A percentile compares a stretch with the other conserved stretches of the same genome.
phyloP scores from a whole-genome alignment of 441 rosid genomes.

The Erodium texanum region DNA sequence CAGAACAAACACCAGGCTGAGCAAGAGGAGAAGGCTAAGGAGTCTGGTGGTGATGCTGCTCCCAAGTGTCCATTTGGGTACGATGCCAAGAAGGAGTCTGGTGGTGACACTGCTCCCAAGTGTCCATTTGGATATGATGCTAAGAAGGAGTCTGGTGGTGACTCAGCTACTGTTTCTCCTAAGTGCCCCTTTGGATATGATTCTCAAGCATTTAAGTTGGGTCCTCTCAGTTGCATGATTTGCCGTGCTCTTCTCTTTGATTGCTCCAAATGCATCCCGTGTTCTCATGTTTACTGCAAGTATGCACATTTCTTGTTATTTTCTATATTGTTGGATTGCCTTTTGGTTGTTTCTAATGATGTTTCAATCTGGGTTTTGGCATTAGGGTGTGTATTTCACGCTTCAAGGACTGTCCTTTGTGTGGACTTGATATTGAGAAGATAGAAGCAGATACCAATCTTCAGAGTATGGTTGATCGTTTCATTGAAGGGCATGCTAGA shows the following conservation, averaged over 20 bases:
- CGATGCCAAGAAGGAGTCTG: background rate
- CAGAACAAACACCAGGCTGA: background rate
- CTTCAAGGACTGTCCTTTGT: slow-evolving; percentile 85
- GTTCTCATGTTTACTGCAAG: slow-evolving; percentile 86
- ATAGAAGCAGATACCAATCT: slow-evolving; percentile 60
- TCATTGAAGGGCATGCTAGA: slow-evolving; percentile 94
- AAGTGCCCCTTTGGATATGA: slow-evolving; percentile 92
- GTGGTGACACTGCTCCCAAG: slow-evolving; percentile 1
- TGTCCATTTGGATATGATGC: slow-evolving; percentile 5
- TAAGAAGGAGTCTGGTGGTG: slow-evolving; percentile 1
- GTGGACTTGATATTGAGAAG: slow-evolving; percentile 92
- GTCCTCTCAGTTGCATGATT: slow-evolving; percentile 87
- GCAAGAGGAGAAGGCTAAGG: background rate
- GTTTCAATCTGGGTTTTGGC: slow-evolving; percentile 10
- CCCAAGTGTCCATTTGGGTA: no score
- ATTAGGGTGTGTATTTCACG: slow-evolving; percentile 61
- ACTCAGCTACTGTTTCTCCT: slow-evolving; percentile 37
- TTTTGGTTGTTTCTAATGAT: background rate
- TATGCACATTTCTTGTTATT: slow-evolving; percentile 25
- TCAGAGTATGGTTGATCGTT: slow-evolving; percentile 72
- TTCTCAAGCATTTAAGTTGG: slow-evolving; percentile 78
- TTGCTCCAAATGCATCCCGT: slow-evolving; percentile 73
- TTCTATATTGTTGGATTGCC: background rate
- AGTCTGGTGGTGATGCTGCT: background rate
- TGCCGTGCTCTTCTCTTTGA: slow-evolving; percentile 85